Evolutionary conservation across 2,329 filamentous ascomycete species (phyloP), one percentile per base, ranked within the genome.

Genomic region (Nigrospora oryzae): DNA sequence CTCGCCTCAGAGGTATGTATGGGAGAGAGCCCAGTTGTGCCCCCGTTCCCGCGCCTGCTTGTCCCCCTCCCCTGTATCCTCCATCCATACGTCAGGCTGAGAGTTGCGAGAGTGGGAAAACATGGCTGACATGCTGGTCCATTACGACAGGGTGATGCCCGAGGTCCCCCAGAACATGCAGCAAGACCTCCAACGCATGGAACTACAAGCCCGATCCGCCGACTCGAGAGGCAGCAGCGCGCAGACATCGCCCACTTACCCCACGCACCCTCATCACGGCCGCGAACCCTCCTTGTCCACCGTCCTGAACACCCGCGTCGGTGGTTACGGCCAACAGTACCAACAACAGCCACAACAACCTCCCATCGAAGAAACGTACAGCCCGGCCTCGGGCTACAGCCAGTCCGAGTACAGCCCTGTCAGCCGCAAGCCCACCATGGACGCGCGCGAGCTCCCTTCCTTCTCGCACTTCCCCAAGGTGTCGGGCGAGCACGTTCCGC

Each of bases 121-220:
- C 23, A 10, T 17, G 35, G 41, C 41, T 43, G 36, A 43, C 34
- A 16, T 33, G 33, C 19, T 33, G 39, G 32, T 4, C 31, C 39
- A 33, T 33, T 34, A 41, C 33, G n/a, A 54, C 65, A 95, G 89
- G 71, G 81, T 94, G 60, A 95, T 91, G 82, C 87, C 89, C 63
- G 89, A 96, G 74, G 89, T 96, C 53, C 89, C 91, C 55, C 86
- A 91, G 67, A 91, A 95, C 68, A 96, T 98, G 80, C 89, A 95
- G 70, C 84, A 95, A 60, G 91, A 87, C 67, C 79, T 98, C 53
- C 86, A 91, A 59, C 84, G 90, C 64, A 81, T 98, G 70, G 90
- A 96, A 73, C 75, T 89, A 49, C 83, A 89, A 71, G 84, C 85
- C 49, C 68, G 65, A 69, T 76, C 71, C 66, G 67, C 66, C 59